Evolutionary conservation across 305 asterid species (phyloP).

Genomic region (Fraxinus albicans): DNA sequence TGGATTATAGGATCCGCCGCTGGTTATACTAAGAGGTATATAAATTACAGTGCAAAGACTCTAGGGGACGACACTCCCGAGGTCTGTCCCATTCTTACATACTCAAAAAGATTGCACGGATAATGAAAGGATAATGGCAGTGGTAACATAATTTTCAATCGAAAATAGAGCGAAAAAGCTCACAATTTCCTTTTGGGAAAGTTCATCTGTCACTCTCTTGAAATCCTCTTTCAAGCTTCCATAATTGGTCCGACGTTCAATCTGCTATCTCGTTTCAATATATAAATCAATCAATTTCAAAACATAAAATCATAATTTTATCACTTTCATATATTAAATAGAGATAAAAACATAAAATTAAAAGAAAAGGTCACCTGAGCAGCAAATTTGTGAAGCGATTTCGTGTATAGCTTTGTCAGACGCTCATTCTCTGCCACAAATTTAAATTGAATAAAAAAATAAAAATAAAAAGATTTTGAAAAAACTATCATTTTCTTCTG

Average conservation of each 20-base stretch:
- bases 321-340: not conserved
- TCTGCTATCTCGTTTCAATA: slow-evolving; percentile 19
- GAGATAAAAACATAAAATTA: not conserved
- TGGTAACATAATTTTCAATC: not conserved
- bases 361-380: slow-evolving; percentile 27
- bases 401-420: slow-evolving; percentile 26
- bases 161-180: slow-evolving; percentile 12
- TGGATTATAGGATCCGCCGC: not conserved
- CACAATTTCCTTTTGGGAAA: slow-evolving; percentile 33
- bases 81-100: not conserved
- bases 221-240: slow-evolving; percentile 39
- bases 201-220: slow-evolving; percentile 28
- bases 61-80: not conserved
- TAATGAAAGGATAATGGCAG: not conserved
- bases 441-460: not conserved
- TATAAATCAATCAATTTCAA: not conserved
- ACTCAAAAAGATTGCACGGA: not conserved
- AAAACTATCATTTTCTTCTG: not conserved
- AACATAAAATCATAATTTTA: not conserved
- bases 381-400: slow-evolving; percentile 28
- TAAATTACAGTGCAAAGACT: not conserved
- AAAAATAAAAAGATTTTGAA: not conserved
- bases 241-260: slow-evolving; percentile 33
- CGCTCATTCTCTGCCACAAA: slow-evolving; percentile 36
- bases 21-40: not conserved